Conservation (phyloP, 2,329 filamentous ascomycete genomes). For the Apiospora koreana region DNA sequence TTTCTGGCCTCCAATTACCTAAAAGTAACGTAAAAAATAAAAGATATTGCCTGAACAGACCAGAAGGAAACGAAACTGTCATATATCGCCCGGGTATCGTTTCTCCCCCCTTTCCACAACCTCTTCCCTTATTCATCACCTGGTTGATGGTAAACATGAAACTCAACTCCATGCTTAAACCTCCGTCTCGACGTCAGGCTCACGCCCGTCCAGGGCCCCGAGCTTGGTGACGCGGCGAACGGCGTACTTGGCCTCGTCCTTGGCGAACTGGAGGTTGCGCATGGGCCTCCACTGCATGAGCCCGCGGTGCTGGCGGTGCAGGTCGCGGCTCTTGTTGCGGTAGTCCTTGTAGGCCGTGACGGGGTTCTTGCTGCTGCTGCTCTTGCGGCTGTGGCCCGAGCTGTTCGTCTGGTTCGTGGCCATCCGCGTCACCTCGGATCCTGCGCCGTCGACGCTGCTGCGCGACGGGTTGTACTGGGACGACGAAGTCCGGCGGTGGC, state of each 20-base stretch:
- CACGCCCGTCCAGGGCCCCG: constrained; percentile 75
- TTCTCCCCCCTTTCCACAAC: neutral
- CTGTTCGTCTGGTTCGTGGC: constrained; percentile 17
- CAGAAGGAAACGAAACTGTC: neutral
- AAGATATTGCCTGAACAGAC: neutral
- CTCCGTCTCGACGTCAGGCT: constrained; percentile 87
- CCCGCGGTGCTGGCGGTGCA: constrained; percentile 85
- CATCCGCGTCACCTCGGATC: constrained; percentile 20
- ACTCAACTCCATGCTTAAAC: constrained; percentile 36
- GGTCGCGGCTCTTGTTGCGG: constrained; percentile 67
- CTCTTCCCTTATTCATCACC: neutral
- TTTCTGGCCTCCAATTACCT: neutral
- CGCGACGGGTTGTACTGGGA: constrained; percentile 9
- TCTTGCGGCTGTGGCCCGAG: constrained; percentile 16
- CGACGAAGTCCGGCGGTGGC: neutral
- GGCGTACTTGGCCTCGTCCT: constrained; percentile 82
- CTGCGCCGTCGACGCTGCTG: constrained; percentile 6
- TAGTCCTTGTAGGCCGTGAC: constrained; percentile 62
- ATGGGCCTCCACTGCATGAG: constrained; percentile 96
- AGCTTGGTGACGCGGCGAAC: constrained; percentile 75
- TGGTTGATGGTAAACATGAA: neutral
- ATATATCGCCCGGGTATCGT: neutral
- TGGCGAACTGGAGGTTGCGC: constrained; percentile 82
- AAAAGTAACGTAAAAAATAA: too few species aligned
- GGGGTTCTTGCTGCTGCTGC: constrained; percentile 50